Base-by-base conservation (phyloP, 2,329 filamentous ascomycete species). In the Decorospora gaudefroyi region DNA sequence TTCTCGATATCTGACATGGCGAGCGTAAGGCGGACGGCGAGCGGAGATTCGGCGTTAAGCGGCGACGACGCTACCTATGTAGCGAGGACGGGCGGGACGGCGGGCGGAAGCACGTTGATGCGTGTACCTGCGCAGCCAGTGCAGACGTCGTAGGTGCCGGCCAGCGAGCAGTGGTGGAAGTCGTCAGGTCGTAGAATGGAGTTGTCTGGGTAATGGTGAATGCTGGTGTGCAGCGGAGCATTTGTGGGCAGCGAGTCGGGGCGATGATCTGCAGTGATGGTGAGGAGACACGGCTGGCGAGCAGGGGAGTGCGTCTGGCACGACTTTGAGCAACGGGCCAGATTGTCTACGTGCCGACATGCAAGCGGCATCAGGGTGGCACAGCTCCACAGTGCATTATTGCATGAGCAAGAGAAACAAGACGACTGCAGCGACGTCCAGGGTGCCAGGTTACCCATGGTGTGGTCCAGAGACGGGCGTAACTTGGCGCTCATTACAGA, bases 1-100 rank as follows among this genome's bases (percentile, higher is more conserved):
- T 67, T 68, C 29, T 67, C 58, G 19, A 66, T 64, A 29, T 72
- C 69, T 19, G 68, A 62, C 70, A 73, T 73, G 53, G 42, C 53
- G 46, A 53, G 34, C 40, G 42, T 35, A 29, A n/a, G 36, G 18
- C 29, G 25, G 40, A 33, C 6, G 13, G 21, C 36, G 25, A 26
- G 18, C 35, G 30, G 33, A 21, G 46, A 23, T 27, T 22, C 21
- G 42, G 12, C 29, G 27, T 17, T 42, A 21, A 22, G 42, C 34
- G 41, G 22, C 27, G n/a, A n/a, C n/a, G n/a, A n/a, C n/a, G n/a
- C n/a, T n/a, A n/a, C n/a, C n/a, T n/a, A n/a, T n/a, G n/a, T n/a
- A n/a, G n/a, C n/a, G n/a, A n/a, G n/a, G n/a, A 10, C 21, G 34
- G 25, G 34, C 30, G 23, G 45, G 26, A 35, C 37, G 13, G 28